Percentiles rank a stretch among this genome's conserved stretches.
These are phyloP conservation scores for Setaria italica DNA, from an alignment of 202 grass and related monocot species.

Conservation along the genomic window DNA sequence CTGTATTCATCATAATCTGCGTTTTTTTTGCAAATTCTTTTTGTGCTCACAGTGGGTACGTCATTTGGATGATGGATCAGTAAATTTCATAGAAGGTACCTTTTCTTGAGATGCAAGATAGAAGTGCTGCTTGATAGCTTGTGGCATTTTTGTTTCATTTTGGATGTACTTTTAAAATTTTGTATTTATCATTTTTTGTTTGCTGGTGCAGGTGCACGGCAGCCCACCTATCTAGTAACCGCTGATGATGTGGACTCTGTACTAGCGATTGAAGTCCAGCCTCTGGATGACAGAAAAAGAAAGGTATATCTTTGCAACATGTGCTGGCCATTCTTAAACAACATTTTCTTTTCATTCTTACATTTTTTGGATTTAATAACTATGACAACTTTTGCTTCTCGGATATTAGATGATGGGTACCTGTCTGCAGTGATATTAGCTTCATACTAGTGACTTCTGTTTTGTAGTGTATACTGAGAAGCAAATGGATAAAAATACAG, in stretches of 20 bases:
- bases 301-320: constrained; percentile 57
- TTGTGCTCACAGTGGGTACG: constrained; percentile 79
- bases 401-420: constrained; percentile 6
- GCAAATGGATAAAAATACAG: neutral
- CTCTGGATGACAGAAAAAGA: constrained; percentile 89
- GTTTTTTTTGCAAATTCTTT: constrained; percentile 8
- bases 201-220: constrained; percentile 70
- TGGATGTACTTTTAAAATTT: neutral
- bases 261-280: constrained; percentile 92
- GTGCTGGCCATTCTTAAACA: constrained; percentile 7
- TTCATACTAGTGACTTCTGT: constrained; percentile 2
- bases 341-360: neutral
- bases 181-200: constrained; percentile 8
- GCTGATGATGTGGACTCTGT: constrained; percentile 93
- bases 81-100: constrained; percentile 93
- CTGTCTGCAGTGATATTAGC: neutral
- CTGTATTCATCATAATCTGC: constrained; percentile 7
- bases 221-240: constrained; percentile 88
- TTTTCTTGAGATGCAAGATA: constrained; percentile 22
- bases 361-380: constrained; percentile 18
- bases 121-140: neutral
- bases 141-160: constrained; percentile 11
- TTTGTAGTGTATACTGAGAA: constrained; percentile 11
- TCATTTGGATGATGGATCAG: constrained; percentile 82
- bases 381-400: constrained; percentile 24